phyloP scores from a whole-genome alignment of 2,329 filamentous ascomycete species.

The Penicillium sclerotigenum region DNA sequence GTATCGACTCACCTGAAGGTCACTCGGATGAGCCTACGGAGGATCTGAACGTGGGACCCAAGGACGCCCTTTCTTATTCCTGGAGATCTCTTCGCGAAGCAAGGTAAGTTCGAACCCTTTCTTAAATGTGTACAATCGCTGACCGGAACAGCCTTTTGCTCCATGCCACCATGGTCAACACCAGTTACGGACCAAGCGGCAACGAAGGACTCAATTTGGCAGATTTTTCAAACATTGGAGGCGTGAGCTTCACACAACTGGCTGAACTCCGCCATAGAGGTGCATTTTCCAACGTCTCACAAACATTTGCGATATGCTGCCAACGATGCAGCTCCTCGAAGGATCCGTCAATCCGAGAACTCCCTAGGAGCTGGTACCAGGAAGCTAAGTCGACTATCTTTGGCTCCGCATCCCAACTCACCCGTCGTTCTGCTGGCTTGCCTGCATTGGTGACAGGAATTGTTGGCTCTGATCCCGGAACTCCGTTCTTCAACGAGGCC shows the following conservation, averaged over 20 bases:
- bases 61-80: constrained; percentile 88
- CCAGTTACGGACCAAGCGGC: constrained; percentile 47
- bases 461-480: constrained; percentile 60
- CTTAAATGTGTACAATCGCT: constrained; percentile 11
- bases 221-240: constrained; percentile 65
- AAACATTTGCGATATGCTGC: constrained; percentile 82
- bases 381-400: constrained; percentile 66
- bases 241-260: constrained; percentile 76
- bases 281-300: constrained; percentile 87
- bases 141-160: constrained; percentile 63
- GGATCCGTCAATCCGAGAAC: constrained; percentile 40
- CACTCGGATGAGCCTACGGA: constrained; percentile 60
- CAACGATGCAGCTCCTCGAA: constrained; percentile 57
- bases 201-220: constrained; percentile 50
- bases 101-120: constrained; percentile 54
- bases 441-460: constrained; percentile 83
- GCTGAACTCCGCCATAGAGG: constrained; percentile 82
- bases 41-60: constrained; percentile 72
- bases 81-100: constrained; percentile 95
- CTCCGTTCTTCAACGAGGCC: constrained; percentile 40
- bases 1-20: constrained; percentile 91
- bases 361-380: constrained; percentile 69
- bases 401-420: constrained; percentile 72
- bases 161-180: constrained; percentile 58
- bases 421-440: constrained; percentile 85